A percentile compares a stretch with the other conserved stretches of the same genome.
phyloP scores from a whole-genome alignment of 2,329 filamentous ascomycete species.

The Venturia aucupariae region DNA sequence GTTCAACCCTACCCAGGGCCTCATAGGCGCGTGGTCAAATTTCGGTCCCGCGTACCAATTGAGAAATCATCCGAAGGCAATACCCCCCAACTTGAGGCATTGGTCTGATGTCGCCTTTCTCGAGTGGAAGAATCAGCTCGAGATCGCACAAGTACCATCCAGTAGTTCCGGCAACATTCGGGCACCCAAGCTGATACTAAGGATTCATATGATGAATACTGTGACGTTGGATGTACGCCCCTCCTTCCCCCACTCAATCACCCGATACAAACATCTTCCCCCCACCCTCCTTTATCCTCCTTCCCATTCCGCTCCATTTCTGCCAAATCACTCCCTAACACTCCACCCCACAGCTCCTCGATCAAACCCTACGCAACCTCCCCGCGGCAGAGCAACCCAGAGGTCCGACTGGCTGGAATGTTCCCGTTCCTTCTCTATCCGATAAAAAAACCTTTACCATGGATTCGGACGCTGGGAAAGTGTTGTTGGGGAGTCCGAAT shows the following conservation, averaged over 20 bases:
- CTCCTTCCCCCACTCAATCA: not conserved
- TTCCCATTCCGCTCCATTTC: not conserved
- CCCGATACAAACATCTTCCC: too few species aligned
- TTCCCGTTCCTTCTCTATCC: not conserved
- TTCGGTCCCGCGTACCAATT: not conserved
- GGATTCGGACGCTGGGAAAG: slow-evolving; percentile 5
- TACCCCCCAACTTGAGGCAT: not conserved
- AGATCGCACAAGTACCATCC: not conserved
- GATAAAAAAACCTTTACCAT: not conserved
- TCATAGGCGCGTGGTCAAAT: not conserved
- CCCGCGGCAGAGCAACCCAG: not conserved
- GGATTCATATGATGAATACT: not conserved
- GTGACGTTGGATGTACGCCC: not conserved
- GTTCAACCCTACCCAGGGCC: not conserved
- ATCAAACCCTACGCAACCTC: not conserved
- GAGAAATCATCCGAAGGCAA: not conserved
- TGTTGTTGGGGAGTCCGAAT: slow-evolving; percentile 15
- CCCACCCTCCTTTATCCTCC: too few species aligned
- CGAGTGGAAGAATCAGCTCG: not conserved
- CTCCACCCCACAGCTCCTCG: not conserved
- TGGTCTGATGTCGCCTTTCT: slow-evolving; percentile 5
- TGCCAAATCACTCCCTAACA: too few species aligned
- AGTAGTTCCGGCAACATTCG: not conserved
- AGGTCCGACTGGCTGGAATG: not conserved
- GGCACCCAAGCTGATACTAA: not conserved